phyloP scores from a whole-genome alignment of 257 asterid genomes.

The Solanum pimpinellifolium region DNA sequence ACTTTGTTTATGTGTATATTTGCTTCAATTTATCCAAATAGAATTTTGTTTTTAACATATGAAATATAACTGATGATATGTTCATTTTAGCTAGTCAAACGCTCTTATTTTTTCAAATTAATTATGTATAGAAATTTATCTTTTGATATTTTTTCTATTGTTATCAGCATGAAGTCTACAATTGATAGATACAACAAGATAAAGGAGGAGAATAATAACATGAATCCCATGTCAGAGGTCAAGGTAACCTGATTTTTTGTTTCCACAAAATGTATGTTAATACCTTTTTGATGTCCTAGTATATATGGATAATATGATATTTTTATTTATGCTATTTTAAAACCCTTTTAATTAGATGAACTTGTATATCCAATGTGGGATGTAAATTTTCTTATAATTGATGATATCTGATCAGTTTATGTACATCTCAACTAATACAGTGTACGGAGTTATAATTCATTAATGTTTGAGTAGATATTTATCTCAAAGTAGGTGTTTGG shows the following conservation, averaged over 20 bases:
- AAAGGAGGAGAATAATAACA: conserved; percentile 7
- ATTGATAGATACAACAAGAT: conserved; percentile 8
- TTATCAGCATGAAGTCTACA: conserved; percentile 5
- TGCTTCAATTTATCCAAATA: not conserved
- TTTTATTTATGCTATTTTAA: not conserved
- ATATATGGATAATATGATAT: too few species aligned
- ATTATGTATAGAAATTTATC: not conserved
- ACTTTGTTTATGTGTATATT: not conserved
- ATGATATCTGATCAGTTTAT: not conserved
- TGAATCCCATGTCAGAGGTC: conserved; percentile 5
- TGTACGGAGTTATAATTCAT: not conserved
- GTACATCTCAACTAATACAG: not conserved
- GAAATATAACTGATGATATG: not conserved
- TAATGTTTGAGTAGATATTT: not conserved
- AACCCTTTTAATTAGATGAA: not conserved
- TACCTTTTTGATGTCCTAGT: not conserved
- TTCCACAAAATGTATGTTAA: not conserved
- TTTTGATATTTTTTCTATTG: not conserved
- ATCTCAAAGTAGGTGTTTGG: not conserved
- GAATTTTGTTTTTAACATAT: not conserved
- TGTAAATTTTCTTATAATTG: not conserved
- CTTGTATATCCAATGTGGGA: not conserved
- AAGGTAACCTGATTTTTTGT: not conserved
- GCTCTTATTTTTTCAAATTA: not conserved
- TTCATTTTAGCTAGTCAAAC: not conserved